These are phyloP conservation scores for Pichia deserticola DNA, from an alignment of 805 yeast species.

Conservation along the genomic window DNA sequence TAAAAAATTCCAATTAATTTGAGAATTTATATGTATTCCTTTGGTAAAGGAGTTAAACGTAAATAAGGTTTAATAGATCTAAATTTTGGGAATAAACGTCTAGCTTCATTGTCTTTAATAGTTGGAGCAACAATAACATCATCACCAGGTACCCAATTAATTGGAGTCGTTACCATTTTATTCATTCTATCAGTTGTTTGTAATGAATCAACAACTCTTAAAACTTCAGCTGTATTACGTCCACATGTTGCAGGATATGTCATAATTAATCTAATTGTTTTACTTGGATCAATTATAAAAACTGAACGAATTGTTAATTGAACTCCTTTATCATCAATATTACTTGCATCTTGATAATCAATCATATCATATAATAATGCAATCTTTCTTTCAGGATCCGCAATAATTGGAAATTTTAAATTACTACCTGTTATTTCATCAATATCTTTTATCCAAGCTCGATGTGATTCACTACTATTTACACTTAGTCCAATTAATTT, in stretches of 20 bases:
- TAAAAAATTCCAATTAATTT: no score
- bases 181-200: slow-evolving; percentile 47
- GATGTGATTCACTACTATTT: slow-evolving; percentile 54
- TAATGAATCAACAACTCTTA: slow-evolving; percentile 63
- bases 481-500: slow-evolving; percentile 65
- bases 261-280: slow-evolving; percentile 54
- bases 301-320: slow-evolving; percentile 67
- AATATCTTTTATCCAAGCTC: slow-evolving; percentile 64
- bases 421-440: slow-evolving; percentile 57
- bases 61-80: slow-evolving; percentile 55
- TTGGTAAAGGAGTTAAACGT: slow-evolving; percentile 40
- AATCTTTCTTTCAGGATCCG: slow-evolving; percentile 55
- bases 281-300: slow-evolving; percentile 61
- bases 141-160: slow-evolving; percentile 63
- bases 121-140: slow-evolving; percentile 69
- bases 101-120: slow-evolving; percentile 53
- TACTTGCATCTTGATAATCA: slow-evolving; percentile 61
- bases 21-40: not conserved
- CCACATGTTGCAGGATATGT: slow-evolving; percentile 72
- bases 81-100: slow-evolving; percentile 54
- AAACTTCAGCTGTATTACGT: slow-evolving; percentile 67
- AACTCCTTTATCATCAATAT: slow-evolving; percentile 56
- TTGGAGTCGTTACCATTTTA: slow-evolving; percentile 59
- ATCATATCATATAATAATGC: slow-evolving; percentile 63
- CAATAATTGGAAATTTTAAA: slow-evolving; percentile 59